phyloP scores from a whole-genome alignment of 2,329 filamentous ascomycete species.

The Colletotrichum magnum region DNA sequence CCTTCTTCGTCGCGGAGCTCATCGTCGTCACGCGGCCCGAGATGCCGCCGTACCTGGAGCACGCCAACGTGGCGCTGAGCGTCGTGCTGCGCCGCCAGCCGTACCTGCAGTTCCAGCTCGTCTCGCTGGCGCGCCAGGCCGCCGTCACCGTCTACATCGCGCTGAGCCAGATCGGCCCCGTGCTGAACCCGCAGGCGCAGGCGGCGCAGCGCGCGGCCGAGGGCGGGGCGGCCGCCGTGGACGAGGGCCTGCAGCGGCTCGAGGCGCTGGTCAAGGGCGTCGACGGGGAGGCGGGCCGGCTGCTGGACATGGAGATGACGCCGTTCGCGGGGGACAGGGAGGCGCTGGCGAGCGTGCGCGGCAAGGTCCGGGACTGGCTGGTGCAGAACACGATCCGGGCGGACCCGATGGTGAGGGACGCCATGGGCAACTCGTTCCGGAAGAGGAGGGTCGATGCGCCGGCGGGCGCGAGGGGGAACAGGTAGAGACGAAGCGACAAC shows the following conservation, averaged over 20 bases:
- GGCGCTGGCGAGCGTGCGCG: constrained; percentile 74
- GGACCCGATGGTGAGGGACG: constrained; percentile 86
- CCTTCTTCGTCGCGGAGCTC: constrained; percentile 70
- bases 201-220: constrained; percentile 45
- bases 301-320: constrained; percentile 84
- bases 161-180: constrained; percentile 83
- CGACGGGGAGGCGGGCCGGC: constrained; percentile 77
- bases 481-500: constrained; percentile 46
- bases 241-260: constrained; percentile 74
- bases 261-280: constrained; percentile 71
- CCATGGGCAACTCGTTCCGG: constrained; percentile 77
- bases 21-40: constrained; percentile 68
- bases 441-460: constrained; percentile 74
- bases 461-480: constrained; percentile 69
- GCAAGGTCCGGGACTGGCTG: constrained; percentile 87
- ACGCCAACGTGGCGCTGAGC: constrained; percentile 61
- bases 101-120: constrained; percentile 88
- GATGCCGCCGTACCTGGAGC: constrained; percentile 59
- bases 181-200: constrained; percentile 63
- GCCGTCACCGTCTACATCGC: constrained; percentile 87
- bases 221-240: constrained; percentile 45
- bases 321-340: constrained; percentile 83
- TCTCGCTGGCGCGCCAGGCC: constrained; percentile 81
- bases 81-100: constrained; percentile 64
- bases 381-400: constrained; percentile 87